Evolutionary conservation across 805 yeast species (phyloP).

Genomic region (Zygosaccharomyces bailii): DNA sequence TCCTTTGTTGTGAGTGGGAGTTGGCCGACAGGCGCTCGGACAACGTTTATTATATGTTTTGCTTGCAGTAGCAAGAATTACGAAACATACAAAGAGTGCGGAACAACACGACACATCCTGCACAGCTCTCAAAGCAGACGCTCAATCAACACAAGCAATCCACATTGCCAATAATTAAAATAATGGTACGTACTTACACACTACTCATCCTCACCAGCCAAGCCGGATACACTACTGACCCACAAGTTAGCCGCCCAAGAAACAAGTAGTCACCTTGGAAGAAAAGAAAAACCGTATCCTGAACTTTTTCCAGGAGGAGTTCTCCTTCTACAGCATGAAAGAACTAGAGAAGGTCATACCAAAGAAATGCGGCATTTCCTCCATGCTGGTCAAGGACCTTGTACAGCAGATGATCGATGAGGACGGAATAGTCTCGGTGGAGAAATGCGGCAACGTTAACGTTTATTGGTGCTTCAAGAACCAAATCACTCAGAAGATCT

Average conservation of each 20-base stretch:
- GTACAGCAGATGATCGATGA: constrained; percentile 48
- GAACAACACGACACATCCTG: no score
- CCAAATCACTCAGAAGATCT: constrained; percentile 15
- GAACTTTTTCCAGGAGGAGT: constrained; percentile 40
- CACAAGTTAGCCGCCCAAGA: constrained; percentile 27
- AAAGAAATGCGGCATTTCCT: constrained; percentile 45
- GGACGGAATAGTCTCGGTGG: constrained; percentile 43
- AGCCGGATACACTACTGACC: neutral
- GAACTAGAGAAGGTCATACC: constrained; percentile 49
- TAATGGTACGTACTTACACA: neutral
- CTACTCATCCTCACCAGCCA: neutral
- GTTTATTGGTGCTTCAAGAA: constrained; percentile 48
- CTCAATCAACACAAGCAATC: no score
- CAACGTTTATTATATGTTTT: no score
- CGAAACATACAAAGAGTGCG: no score
- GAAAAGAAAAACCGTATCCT: constrained; percentile 40
- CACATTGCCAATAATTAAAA: no score
- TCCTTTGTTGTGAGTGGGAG: no score
- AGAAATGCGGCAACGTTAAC: constrained; percentile 54
- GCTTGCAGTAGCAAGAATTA: no score
- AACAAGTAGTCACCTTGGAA: constrained; percentile 36
- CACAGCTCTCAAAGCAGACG: no score
- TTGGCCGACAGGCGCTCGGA: no score
- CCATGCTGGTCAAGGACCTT: constrained; percentile 53
- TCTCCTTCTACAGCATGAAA: constrained; percentile 45